Percentiles rank a stretch among this genome's conserved stretches.
phyloP scores from a whole-genome alignment of 2,329 filamentous ascomycete species.

The Torrubiella hemipterigena region DNA sequence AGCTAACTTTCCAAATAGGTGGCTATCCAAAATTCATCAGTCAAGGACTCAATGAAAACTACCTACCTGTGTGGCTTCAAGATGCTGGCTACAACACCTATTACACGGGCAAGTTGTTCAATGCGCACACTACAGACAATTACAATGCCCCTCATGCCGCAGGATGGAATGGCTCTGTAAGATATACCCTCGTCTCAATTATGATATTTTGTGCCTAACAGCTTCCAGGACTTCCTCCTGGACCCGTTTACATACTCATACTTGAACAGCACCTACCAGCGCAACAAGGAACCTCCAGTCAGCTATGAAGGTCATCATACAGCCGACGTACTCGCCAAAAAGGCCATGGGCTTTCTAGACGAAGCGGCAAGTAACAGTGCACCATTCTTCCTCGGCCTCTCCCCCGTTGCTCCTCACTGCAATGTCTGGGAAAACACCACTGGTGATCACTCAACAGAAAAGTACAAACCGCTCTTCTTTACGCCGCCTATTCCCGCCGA shows the following conservation, averaged over 20 bases:
- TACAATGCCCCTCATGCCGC: conserved; percentile 45
- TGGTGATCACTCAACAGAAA: background rate
- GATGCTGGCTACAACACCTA: conserved; percentile 57
- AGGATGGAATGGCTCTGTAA: conserved; percentile 43
- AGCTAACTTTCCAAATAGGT: conserved; percentile 14
- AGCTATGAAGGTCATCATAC: conserved; percentile 20
- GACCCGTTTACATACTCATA: conserved; percentile 28
- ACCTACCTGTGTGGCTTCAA: conserved; percentile 61
- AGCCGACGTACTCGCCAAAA: conserved; percentile 46
- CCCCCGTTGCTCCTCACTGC: conserved; percentile 56
- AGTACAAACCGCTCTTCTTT: conserved; percentile 2
- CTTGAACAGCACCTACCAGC: conserved; percentile 35
- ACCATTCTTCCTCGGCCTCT: conserved; percentile 57
- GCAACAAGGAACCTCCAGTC: conserved; percentile 22
- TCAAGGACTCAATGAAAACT: conserved; percentile 54
- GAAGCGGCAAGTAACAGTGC: conserved; percentile 39
- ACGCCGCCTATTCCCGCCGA: conserved; percentile 40
- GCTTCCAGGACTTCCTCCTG: conserved; percentile 15
- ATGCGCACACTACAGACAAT: conserved; percentile 47
- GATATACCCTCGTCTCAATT: conserved; percentile 2
- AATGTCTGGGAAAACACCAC: conserved; percentile 23
- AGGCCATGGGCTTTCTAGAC: conserved; percentile 47
- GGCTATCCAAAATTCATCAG: conserved; percentile 53
- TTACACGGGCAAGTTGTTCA: conserved; percentile 64
- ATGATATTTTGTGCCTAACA: background rate